Evolutionary conservation across 2,329 filamentous ascomycete species (phyloP).

Genomic region (Curvularia verruculosa): DNA sequence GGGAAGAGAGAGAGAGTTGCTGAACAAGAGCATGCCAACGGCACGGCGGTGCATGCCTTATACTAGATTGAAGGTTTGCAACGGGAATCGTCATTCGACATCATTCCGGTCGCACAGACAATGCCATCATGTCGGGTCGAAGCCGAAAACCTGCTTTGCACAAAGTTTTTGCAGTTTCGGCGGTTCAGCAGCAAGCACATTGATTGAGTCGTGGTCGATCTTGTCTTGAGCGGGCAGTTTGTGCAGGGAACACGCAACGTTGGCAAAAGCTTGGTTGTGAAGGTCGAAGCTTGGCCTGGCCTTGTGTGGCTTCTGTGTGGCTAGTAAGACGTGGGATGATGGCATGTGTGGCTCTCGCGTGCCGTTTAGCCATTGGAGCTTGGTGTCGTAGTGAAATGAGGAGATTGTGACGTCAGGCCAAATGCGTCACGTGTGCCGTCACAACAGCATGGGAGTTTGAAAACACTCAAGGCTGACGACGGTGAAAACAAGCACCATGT

Average conservation of each 20-base stretch:
- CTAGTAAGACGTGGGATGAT: slow-evolving; percentile 14
- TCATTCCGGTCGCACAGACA: background rate
- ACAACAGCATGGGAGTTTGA: background rate
- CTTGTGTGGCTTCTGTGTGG: slow-evolving; percentile 27
- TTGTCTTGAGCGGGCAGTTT: slow-evolving; percentile 8
- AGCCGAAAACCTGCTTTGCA: background rate
- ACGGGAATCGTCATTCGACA: background rate
- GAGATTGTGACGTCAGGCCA: background rate
- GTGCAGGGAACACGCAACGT: slow-evolving; percentile 5
- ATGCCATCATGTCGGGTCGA: background rate
- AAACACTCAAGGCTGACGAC: background rate
- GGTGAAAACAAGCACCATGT: background rate
- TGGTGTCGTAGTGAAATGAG: background rate
- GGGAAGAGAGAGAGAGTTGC: background rate
- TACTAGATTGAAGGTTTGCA: background rate
- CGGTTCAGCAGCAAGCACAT: background rate
- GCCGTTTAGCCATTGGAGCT: slow-evolving; percentile 3
- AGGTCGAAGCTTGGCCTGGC: slow-evolving; percentile 23
- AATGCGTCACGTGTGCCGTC: background rate
- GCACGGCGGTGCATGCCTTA: background rate
- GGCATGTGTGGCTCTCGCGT: slow-evolving; percentile 18
- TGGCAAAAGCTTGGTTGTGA: slow-evolving; percentile 32
- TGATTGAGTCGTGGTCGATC: slow-evolving; percentile 11
- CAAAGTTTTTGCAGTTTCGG: background rate
- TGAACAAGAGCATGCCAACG: background rate